phyloP scores from a whole-genome alignment of 1,284 basidiomycete species.

The Thelephora terrestris region DNA sequence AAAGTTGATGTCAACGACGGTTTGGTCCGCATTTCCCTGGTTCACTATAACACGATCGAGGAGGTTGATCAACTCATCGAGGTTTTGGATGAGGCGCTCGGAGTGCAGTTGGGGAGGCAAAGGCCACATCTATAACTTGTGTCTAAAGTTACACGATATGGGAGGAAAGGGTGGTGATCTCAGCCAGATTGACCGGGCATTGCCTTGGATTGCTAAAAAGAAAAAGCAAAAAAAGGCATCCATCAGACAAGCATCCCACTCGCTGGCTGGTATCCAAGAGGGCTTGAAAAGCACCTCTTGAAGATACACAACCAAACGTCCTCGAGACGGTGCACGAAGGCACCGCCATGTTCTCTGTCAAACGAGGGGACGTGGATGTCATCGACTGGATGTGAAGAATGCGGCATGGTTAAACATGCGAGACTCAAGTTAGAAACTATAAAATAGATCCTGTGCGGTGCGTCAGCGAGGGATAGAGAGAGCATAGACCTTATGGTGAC shows the following conservation, averaged over 20 bases:
- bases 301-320: constrained; percentile 52
- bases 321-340: constrained; percentile 42
- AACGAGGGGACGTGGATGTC: constrained; percentile 62
- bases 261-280: constrained; percentile 36
- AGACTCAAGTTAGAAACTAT: constrained; percentile 85
- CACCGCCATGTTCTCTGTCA: constrained; percentile 62
- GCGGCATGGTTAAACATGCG: constrained; percentile 81
- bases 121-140: no score
- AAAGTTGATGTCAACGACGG: constrained; percentile 53
- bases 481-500: background rate
- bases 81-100: constrained; percentile 39
- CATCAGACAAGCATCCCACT: constrained; percentile 70
- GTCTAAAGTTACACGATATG: no score
- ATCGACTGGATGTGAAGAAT: constrained; percentile 75
- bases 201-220: no score
- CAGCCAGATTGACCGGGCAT: no score
- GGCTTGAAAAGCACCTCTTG: constrained; percentile 29
- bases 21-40: constrained; percentile 67
- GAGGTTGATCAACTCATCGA: constrained; percentile 53
- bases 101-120: background rate
- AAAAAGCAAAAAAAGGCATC: constrained; percentile 26
- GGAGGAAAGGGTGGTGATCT: no score
- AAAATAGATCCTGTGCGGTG: constrained; percentile 58
- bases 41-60: constrained; percentile 70
- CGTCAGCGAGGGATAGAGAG: background rate